Percentiles rank a stretch among this genome's conserved stretches.
These are phyloP conservation scores for Calendula officinalis DNA, from an alignment of 129 eudicot genomes.

Conservation along the genomic window DNA sequence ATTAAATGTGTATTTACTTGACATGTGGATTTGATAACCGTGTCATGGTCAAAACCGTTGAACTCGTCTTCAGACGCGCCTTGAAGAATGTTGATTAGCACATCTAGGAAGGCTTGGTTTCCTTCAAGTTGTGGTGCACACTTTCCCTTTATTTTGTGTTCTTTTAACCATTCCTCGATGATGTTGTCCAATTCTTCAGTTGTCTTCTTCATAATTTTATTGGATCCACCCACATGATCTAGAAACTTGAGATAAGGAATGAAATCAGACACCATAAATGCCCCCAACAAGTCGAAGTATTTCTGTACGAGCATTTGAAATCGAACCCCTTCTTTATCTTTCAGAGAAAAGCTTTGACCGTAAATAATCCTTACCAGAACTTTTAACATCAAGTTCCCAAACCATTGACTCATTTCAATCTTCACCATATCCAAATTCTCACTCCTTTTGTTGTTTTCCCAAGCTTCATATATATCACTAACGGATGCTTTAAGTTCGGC, in stretches of 20 bases:
- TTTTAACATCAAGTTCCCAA: conserved; percentile 6
- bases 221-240: conserved; percentile 22
- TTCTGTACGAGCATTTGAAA: background rate
- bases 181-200: conserved; percentile 30
- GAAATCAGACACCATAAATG: conserved; percentile 26
- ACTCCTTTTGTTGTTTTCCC: background rate
- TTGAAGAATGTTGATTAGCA: conserved; percentile 6
- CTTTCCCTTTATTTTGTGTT: conserved; percentile 20
- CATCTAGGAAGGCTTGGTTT: conserved; percentile 29
- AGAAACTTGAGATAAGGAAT: conserved; percentile 27
- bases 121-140: background rate
- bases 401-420: conserved; percentile 25
- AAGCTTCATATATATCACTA: background rate
- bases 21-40: conserved; percentile 23
- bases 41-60: conserved; percentile 9
- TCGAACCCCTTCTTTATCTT: conserved; percentile 6
- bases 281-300: conserved; percentile 25
- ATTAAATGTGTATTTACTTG: conserved; percentile 11
- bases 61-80: conserved; percentile 10
- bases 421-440: conserved; percentile 6
- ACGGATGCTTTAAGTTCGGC: conserved; percentile 6
- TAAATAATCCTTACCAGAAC: background rate
- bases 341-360: background rate
- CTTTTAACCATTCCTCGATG: conserved; percentile 28
- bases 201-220: conserved; percentile 27